Evolutionary conservation across 257 asterid species (phyloP).

Genomic region (Nicotiana sylvestris): DNA sequence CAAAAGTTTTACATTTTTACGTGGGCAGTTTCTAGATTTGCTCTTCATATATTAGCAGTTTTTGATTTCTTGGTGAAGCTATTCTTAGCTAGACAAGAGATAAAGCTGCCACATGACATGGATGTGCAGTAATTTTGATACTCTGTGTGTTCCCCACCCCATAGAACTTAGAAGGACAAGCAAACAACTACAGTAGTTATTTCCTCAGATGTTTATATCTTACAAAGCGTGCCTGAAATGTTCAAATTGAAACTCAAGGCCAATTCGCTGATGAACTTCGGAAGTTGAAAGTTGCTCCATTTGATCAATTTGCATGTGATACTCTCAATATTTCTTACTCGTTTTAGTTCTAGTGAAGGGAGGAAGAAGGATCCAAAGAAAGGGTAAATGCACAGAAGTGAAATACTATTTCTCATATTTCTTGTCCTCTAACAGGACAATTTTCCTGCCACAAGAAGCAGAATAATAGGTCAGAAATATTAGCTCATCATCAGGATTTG

Average conservation of each 20-base stretch:
- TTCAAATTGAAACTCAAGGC: not conserved
- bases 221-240: not conserved
- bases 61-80: not conserved
- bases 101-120: not conserved
- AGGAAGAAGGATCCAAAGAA: not conserved
- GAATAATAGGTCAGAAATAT: not conserved
- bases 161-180: not conserved
- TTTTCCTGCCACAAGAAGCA: not conserved
- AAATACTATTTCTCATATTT: not conserved
- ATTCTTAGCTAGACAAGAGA: not conserved
- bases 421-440: not conserved
- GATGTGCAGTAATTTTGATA: not conserved
- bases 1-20: not conserved
- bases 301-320: not conserved
- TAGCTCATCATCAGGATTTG: not conserved
- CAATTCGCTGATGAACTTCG: not conserved
- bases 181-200: not conserved
- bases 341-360: not conserved
- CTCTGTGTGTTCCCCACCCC: not conserved
- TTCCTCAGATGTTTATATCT: not conserved
- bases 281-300: not conserved
- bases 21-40: not conserved
- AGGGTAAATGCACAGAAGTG: not conserved
- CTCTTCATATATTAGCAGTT: not conserved
- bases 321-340: not conserved